Base-by-base conservation (phyloP, 306 rosid species). In the Casuarina equisetifolia region DNA sequence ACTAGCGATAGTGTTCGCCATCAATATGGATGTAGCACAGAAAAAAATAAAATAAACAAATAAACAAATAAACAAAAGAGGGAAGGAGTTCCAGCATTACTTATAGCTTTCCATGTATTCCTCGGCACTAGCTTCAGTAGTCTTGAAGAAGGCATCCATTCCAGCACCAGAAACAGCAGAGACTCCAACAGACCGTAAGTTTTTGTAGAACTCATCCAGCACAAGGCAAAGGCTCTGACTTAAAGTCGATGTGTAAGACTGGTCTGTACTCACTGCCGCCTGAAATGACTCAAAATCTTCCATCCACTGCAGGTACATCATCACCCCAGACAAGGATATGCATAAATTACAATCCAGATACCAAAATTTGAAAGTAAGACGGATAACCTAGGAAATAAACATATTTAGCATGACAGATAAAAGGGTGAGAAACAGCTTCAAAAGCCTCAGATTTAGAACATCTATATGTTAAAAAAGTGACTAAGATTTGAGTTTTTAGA, bases 201-300 rank as follows among this genome's bases (percentile, higher is more conserved):
- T 93, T 70, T 89, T 91, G 80, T 93, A 93, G 84, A 93, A 91
- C 85, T 93, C 97, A 82, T 93, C 93, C 49, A 93, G 77, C 68
- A 74, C 93, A 69, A 93, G 95, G 57, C 90, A 81, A 44, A 93
- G 97, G 88, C 91, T 91, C 64, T 91, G 91, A 74, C 88, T 79
- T 77, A 93, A 82, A 49, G 84, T 85, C 36, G 95, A 88, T 0
- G 89, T 67, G 72, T 91, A 88, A 0, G 97, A 88, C 52, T 74
- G 66, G 73, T 93, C 95, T 57, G 87, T 76, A 79, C 87, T 85
- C 51, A 75, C 77, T 9, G 97, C 93, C 52, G 87, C 85, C 83
- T 91, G 93, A 88, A 93, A 91, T 10, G 86, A 85, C 87, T 91
- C 98, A 71, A 91, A 93, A 71, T 93, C 98, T 69, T 93, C 83